Evolutionary conservation across 768 basidiomycete species (phyloP).

Genomic region (Tulasnella calospora): DNA sequence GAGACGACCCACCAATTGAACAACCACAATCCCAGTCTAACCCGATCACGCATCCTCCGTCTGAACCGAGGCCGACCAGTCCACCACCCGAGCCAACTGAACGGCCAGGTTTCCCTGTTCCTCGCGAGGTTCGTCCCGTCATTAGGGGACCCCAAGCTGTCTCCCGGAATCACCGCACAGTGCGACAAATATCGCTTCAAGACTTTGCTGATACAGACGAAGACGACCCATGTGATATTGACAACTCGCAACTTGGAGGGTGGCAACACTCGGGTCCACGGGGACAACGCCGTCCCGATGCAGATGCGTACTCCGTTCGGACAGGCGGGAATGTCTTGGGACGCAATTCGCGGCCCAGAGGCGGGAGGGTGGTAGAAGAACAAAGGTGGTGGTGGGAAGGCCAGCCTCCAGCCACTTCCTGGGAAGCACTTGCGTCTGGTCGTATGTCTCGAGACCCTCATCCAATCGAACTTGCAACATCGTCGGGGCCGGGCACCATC

Average conservation of each 20-base stretch:
- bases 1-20: background rate
- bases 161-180: background rate
- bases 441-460: background rate
- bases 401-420: background rate
- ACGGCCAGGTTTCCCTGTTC: background rate
- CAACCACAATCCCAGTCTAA: background rate
- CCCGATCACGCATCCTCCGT: background rate
- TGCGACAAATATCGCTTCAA: background rate
- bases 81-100: background rate
- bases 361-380: background rate
- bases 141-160: background rate
- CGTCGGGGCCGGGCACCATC: background rate
- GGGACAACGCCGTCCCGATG: background rate
- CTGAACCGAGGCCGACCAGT: background rate
- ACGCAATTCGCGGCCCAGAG: background rate
- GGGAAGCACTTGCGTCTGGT: background rate
- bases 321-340: background rate
- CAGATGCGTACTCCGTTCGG: background rate
- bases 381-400: background rate
- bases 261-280: background rate
- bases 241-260: background rate
- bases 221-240: background rate
- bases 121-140: background rate
- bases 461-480: background rate
- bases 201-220: background rate